Conservation (phyloP, 1,284 basidiomycete genomes). For the Neolentinus lepideus region DNA sequence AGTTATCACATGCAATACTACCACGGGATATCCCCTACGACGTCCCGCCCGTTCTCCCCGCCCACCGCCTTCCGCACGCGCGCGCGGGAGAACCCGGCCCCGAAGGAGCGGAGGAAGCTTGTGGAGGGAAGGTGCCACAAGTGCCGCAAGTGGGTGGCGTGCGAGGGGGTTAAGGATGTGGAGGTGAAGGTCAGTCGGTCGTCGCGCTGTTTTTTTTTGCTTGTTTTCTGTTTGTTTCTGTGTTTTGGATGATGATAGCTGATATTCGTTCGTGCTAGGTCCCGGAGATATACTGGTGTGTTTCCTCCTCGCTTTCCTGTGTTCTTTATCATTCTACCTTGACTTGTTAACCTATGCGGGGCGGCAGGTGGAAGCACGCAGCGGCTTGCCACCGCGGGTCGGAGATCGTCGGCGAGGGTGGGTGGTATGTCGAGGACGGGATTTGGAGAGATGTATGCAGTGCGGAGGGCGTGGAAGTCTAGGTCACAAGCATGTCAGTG, state of each 20-base stretch:
- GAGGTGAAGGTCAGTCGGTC: conserved; percentile 52
- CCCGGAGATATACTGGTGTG: conserved; percentile 67
- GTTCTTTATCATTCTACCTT: too few relatives aligned
- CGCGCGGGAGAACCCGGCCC: conserved; percentile 36
- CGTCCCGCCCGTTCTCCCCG: conserved; percentile 67
- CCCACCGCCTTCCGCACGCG: conserved; percentile 54
- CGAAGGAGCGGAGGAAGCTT: conserved; percentile 51
- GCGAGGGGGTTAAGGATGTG: conserved; percentile 66
- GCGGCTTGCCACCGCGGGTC: conserved; percentile 60
- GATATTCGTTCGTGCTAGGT: conserved; percentile 32
- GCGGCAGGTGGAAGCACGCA: conserved; percentile 80
- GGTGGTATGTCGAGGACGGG: conserved; percentile 41
- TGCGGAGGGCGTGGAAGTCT: too few relatives aligned
- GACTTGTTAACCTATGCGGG: too few relatives aligned
- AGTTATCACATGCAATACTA: conserved; percentile 2
- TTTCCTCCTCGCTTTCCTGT: neutral
- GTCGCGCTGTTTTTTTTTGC: too few relatives aligned
- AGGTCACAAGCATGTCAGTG: too few relatives aligned
- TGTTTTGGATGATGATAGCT: neutral
- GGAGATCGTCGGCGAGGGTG: conserved; percentile 43
- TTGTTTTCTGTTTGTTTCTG: conserved; percentile 3
- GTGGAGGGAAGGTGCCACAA: conserved; percentile 71
- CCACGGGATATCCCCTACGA: conserved; percentile 45
- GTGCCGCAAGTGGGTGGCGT: conserved; percentile 61
- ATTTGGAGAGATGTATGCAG: conserved; percentile 3